phyloP scores from a whole-genome alignment of 78 protist species.

The Chrysochromulina parva region DNA sequence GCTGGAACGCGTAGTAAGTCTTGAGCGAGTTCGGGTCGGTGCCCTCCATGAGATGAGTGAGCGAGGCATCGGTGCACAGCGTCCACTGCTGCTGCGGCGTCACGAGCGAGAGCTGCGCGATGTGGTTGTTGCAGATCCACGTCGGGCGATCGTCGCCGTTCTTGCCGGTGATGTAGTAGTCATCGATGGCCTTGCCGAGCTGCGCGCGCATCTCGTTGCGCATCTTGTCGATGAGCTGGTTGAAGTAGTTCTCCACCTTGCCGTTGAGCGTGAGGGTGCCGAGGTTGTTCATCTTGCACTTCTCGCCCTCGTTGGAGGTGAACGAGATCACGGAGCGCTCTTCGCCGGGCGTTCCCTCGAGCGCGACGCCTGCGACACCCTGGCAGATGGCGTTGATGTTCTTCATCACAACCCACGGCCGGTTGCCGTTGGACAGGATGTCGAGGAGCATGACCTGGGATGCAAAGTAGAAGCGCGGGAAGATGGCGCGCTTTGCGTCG shows the following conservation, averaged over 20 bases:
- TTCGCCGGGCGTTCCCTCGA: neutral
- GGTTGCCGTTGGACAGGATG: conserved; percentile 59
- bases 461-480: conserved; percentile 76
- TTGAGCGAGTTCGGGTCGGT: neutral
- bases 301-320: conserved; percentile 68
- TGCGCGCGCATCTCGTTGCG: neutral
- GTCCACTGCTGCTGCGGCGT: conserved; percentile 50
- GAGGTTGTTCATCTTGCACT: conserved; percentile 36
- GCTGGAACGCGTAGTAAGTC: neutral
- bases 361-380: conserved; percentile 32
- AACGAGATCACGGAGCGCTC: conserved; percentile 42
- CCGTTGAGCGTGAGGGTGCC: conserved; percentile 31
- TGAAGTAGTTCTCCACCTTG: conserved; percentile 63
- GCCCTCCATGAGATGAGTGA: neutral
- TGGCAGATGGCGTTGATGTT: conserved; percentile 55
- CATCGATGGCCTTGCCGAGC: conserved; percentile 40
- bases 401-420: conserved; percentile 34
- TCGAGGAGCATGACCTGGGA: conserved; percentile 64
- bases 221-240: conserved; percentile 24
- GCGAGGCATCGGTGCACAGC: neutral
- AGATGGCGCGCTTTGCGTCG: conserved; percentile 57
- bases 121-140: conserved; percentile 24
- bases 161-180: conserved; percentile 48
- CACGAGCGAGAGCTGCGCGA: conserved; percentile 55
- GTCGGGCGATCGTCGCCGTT: neutral